Percentiles rank a stretch among this genome's conserved stretches.
These are phyloP conservation scores for Chaetomium globosum DNA, from an alignment of 2,329 filamentous ascomycete species.

Conservation along the genomic window DNA sequence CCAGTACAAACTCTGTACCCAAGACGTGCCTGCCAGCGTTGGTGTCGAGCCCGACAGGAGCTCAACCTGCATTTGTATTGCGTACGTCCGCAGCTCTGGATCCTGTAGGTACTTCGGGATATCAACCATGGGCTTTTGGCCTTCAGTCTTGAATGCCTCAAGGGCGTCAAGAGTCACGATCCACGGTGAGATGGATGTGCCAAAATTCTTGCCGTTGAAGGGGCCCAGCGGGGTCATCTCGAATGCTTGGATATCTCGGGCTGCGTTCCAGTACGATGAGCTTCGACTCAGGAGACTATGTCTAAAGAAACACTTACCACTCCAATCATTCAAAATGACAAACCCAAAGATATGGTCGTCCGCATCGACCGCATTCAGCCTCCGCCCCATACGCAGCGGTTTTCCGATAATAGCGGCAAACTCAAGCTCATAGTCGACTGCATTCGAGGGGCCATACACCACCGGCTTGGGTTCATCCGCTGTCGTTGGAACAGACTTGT, in stretches of 20 bases:
- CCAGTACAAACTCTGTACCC: slow-evolving; percentile 15
- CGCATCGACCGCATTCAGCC: slow-evolving; percentile 11
- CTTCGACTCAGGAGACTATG: not conserved
- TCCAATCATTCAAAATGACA: slow-evolving; percentile 20
- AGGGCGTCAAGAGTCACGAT: slow-evolving; percentile 17
- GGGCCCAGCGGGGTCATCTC: slow-evolving; percentile 15
- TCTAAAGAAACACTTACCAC: not conserved
- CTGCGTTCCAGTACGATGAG: not conserved
- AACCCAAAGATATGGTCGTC: slow-evolving; percentile 22
- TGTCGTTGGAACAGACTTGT: not conserved
- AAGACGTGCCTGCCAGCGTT: not conserved
- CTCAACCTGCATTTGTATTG: slow-evolving; percentile 20
- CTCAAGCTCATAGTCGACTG: slow-evolving; percentile 19
- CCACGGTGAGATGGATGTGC: slow-evolving; percentile 20
- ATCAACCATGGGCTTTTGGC: not conserved
- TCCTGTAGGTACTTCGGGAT: slow-evolving; percentile 14
- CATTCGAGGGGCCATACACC: slow-evolving; percentile 4
- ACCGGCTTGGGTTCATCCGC: slow-evolving; percentile 2
- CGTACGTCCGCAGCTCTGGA: not conserved
- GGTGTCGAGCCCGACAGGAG: not conserved
- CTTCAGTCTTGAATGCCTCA: not conserved
- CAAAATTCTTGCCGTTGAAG: slow-evolving; percentile 21
- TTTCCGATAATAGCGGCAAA: slow-evolving; percentile 19
- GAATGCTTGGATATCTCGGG: slow-evolving; percentile 18
- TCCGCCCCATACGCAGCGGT: slow-evolving; percentile 10